Evolutionary conservation across 2,329 filamentous ascomycete genomes (phyloP), one percentile per base, ranked within the genome.

Genomic region (Stagonosporopsis vannaccii): DNA sequence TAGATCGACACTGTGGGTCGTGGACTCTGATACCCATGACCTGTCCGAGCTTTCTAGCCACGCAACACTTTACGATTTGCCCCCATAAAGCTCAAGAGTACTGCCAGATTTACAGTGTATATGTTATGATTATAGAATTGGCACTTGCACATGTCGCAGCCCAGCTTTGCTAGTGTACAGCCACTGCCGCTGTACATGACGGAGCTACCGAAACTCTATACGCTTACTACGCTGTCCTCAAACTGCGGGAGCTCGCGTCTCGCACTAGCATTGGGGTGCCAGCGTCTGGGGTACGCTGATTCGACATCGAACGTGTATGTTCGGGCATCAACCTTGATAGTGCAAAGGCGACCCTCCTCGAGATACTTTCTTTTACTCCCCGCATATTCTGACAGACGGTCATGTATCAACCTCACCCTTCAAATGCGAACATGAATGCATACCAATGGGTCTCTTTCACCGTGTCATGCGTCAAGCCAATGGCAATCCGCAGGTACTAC

Each of bases 401-500:
- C 36, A 19, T 36, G 19, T 40, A 39, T 35, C 30, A 44, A 46
- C 35, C 17, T 56, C 42, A 22, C 23, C 19, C 35, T 43, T 25
- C 43, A 44, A 20, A 23, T 30, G 33, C 35, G 44, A 32, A 43
- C 19, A 35, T 40, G 43, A 51, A 42, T 20, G 22, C 30, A 33
- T 25, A 44, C 42, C 19, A 32, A 58, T 58, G 55, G 49, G 44
- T 6, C 17, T 53, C 26, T 40, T 58, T 30, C 39, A 49, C 19
- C 35, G 50, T 36, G 40, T 53, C 22, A 26, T 43, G 37, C 55
- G 55, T 45, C 55, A 58, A 40, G 30, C 45, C 19, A n/a, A 53
- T 45, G 49, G 44, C 36, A 41, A 23, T 20, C 43, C 30, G 20
- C 25, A 42, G 48, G 55, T 58, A 58, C 42, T 36, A 15, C 6